phyloP scores from a whole-genome alignment of 768 basidiomycete species.

The Termitomyces sp. region DNA sequence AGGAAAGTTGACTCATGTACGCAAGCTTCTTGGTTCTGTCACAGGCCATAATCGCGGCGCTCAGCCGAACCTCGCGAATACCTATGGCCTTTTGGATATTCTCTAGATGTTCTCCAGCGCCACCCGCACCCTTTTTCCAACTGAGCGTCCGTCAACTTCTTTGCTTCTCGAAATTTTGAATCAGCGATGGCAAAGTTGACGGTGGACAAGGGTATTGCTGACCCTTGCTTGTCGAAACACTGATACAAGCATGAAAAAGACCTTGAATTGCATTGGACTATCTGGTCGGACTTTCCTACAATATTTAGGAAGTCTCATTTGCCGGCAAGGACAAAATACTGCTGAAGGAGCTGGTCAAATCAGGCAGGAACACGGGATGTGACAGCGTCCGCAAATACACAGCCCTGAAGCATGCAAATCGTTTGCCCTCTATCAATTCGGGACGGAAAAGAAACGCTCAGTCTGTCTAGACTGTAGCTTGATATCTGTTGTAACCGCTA shows the following conservation, averaged over 20 bases:
- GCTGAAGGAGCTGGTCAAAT: conserved; percentile 22
- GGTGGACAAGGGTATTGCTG: conserved; percentile 67
- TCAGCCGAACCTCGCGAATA: conserved; percentile 65
- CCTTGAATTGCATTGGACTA: conserved; percentile 82
- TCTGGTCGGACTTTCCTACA: conserved; percentile 77
- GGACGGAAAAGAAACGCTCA: no score
- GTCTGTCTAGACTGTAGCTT: no score
- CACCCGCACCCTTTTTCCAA: conserved; percentile 36
- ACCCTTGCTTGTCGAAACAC: conserved; percentile 64
- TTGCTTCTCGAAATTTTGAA: conserved; percentile 30
- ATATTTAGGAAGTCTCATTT: conserved; percentile 68
- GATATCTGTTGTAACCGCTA: no score
- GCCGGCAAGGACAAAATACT: conserved; percentile 79
- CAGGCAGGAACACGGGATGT: conserved; percentile 86
- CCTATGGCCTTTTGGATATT: conserved; percentile 59
- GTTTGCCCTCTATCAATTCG: no score
- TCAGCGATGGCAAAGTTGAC: conserved; percentile 55
- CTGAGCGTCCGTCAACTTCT: conserved; percentile 25
- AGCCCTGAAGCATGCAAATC: conserved; percentile 73
- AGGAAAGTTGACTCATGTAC: conserved; percentile 79
- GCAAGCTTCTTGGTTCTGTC: conserved; percentile 61
- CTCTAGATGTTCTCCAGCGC: conserved; percentile 51
- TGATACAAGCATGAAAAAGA: conserved; percentile 93
- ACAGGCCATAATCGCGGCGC: conserved; percentile 37
- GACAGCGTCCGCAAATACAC: conserved; percentile 92